Base-by-base conservation (phyloP, 1,139 yeast species). In the Candida smagusa region DNA sequence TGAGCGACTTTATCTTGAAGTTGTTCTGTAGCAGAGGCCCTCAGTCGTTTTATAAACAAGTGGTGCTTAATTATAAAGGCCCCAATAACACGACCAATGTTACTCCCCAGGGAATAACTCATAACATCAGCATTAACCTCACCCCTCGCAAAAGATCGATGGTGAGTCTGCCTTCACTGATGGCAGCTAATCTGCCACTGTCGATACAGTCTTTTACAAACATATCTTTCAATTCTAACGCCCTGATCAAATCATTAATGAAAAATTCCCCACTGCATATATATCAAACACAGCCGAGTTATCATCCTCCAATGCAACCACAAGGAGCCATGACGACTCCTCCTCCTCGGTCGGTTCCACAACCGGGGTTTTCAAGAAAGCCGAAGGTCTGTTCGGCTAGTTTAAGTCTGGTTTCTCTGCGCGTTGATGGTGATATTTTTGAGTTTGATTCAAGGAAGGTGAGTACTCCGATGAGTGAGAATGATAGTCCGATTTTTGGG, bases 21-120 rank as follows among this genome's bases (percentile, higher is more conserved):
- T 51, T 58, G 30, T 68, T 69, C 44, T 52, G 55, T 41, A 49
- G 64, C 16, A 53, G 53, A 36, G 74, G 74, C 13, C 72, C 73
- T 2, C 69, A 61, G 38, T 40, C 36, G 40, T 48, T 63, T 29
- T 58, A 51, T 45, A 27, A 27, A 27, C 29, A 27, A 8, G 13
- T 27, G 9, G 16, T 27, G 13, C 9, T 27, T 8, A 31, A 34
- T 12, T 30, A 37, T 29, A 35, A 36, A 22, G 37, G 31, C 13
- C 12, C 22, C 24, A 41, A 21, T 25, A 37, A 28, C 28, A 9
- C 24, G 42, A 22, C 39, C 45, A 25, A 47, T 46, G 24, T 35
- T 13, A 21, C 32, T 21, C 22, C 30, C n/a, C 29, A 29, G 9
- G 37, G 37, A 4, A n/a, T 29, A 13, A 37, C 46, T 31, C 44